These are phyloP conservation scores for Atkinsonella texensis DNA, from an alignment of 2,329 filamentous ascomycete genomes.

Conservation along the genomic window DNA sequence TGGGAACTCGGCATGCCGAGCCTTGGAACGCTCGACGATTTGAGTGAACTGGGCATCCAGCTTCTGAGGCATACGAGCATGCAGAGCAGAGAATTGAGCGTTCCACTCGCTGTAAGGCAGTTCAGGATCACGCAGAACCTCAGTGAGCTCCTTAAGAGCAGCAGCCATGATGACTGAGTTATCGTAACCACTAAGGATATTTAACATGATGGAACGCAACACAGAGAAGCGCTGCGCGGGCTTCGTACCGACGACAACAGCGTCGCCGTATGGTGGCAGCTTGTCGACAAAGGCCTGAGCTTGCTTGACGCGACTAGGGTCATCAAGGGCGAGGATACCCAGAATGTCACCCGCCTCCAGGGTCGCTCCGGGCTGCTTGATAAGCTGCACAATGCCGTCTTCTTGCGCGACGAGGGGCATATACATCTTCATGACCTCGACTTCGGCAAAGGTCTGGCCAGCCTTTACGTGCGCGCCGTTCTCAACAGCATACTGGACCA, in stretches of 20 bases:
- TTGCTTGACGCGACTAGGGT: slow-evolving; percentile 92
- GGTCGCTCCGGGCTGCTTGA: slow-evolving; percentile 97
- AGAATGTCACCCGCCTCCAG: slow-evolving; percentile 96
- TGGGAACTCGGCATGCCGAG: slow-evolving; percentile 76
- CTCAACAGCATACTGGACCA: slow-evolving; percentile 95
- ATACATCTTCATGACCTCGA: slow-evolving; percentile 99
- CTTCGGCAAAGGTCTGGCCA: slow-evolving; percentile 87
- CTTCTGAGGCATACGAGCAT: slow-evolving; percentile 92
- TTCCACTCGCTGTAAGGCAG: slow-evolving; percentile 96
- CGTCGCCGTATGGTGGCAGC: slow-evolving; percentile 74
- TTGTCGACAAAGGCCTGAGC: slow-evolving; percentile 88
- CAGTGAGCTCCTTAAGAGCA: slow-evolving; percentile 78
- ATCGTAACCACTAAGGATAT: slow-evolving; percentile 89
- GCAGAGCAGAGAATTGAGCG: slow-evolving; percentile 89
- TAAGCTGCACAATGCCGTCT: slow-evolving; percentile 91
- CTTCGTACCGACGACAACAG: slow-evolving; percentile 82
- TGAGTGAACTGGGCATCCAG: slow-evolving; percentile 73
- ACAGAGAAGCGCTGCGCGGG: slow-evolving; percentile 76
- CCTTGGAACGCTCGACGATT: slow-evolving; percentile 72
- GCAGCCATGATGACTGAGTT: slow-evolving; percentile 92
- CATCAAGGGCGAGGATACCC: slow-evolving; percentile 91
- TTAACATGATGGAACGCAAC: slow-evolving; percentile 64
- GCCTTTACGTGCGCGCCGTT: slow-evolving; percentile 89
- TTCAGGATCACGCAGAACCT: slow-evolving; percentile 78
- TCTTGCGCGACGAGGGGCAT: slow-evolving; percentile 95